Percentiles rank a stretch among this genome's conserved stretches.
Evolutionary conservation across 139 green algal species (phyloP).

Genomic region (Chlorella sp.): DNA sequence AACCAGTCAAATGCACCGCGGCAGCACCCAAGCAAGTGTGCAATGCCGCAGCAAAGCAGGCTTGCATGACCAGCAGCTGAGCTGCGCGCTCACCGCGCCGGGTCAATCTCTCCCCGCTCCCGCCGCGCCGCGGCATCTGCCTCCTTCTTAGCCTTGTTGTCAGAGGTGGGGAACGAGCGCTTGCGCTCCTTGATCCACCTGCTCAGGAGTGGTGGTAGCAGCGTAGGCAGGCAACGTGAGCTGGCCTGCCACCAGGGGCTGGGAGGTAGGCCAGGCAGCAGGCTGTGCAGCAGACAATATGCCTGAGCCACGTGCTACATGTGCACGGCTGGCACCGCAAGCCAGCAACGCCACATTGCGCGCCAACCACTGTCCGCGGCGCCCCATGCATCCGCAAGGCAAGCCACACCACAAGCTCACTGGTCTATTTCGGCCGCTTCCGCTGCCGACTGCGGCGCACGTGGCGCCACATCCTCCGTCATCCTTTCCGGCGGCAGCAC

Average conservation of each 20-base stretch:
- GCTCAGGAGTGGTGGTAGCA: not conserved
- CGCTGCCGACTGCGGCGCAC: constrained; percentile 23
- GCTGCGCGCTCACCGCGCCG: not conserved
- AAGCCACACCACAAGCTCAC: constrained; percentile 13
- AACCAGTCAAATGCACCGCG: not conserved
- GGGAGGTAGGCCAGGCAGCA: not conserved
- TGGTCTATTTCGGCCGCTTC: constrained; percentile 38
- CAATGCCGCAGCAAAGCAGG: no score
- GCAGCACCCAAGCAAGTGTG: not conserved
- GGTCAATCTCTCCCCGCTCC: constrained; percentile 39
- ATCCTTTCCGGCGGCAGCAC: constrained; percentile 39
- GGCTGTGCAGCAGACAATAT: not conserved
- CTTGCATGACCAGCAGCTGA: no score
- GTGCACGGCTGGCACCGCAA: no score
- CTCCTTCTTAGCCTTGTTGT: constrained; percentile 22
- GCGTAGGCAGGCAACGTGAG: not conserved
- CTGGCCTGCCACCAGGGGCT: no score
- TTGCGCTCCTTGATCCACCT: constrained; percentile 48
- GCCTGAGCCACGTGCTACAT: not conserved
- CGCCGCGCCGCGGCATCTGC: constrained; percentile 9
- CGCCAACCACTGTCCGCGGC: no score
- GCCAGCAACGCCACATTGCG: no score
- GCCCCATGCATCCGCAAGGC: no score
- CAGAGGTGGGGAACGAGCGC: constrained; percentile 35
- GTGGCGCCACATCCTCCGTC: constrained; percentile 14